Percentiles rank a stretch among this genome's conserved stretches.
Conservation (phyloP, 768 basidiomycete genomes). For the Leucogyrophana mollusca region DNA sequence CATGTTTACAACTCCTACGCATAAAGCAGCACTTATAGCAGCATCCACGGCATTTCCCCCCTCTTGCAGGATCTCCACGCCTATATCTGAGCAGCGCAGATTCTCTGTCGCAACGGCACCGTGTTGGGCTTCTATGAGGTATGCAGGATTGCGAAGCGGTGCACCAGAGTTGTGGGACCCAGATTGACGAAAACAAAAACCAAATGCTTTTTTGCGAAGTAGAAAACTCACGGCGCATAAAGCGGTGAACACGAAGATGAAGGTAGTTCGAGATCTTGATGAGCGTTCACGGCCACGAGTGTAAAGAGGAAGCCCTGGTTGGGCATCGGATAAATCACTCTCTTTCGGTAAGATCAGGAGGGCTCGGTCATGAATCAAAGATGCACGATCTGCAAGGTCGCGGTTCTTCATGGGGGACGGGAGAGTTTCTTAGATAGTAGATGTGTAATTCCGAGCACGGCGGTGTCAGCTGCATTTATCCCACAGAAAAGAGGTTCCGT, state of each 20-base stretch:
- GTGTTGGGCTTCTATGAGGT: conserved; percentile 58
- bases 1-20: conserved; percentile 83
- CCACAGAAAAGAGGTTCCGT: too few relatives aligned
- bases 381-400: too few relatives aligned
- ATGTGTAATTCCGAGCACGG: too few relatives aligned
- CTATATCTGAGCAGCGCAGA: conserved; percentile 80
- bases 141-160: conserved; percentile 47
- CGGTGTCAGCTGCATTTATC: too few relatives aligned
- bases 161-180: not conserved
- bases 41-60: conserved; percentile 95
- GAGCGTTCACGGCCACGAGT: not conserved
- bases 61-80: conserved; percentile 69
- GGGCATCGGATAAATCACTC: conserved; percentile 4
- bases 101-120: conserved; percentile 94
- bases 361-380: too few relatives aligned
- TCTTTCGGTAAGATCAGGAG: not conserved
- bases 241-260: not conserved
- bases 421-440: too few relatives aligned
- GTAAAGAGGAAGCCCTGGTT: conserved; percentile 17
- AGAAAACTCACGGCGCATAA: not conserved
- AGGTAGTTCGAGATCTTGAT: not conserved
- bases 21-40: conserved; percentile 75
- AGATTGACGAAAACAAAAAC: too few relatives aligned
- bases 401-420: too few relatives aligned
- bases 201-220: not conserved